phyloP scores from a whole-genome alignment of 1,139 yeast genomes.

The Candida mesenterica region DNA sequence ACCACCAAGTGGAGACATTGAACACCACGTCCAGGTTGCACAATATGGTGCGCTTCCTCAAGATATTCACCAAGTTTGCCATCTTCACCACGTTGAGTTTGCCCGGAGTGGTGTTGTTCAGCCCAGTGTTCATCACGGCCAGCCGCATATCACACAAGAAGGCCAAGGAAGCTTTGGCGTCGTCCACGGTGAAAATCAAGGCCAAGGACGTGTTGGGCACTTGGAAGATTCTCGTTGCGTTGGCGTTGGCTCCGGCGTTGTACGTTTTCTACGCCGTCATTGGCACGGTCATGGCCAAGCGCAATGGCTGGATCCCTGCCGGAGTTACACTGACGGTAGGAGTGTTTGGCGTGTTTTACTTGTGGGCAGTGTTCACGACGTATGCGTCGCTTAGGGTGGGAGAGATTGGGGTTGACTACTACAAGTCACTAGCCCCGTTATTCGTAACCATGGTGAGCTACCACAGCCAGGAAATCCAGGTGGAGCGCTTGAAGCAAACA shows the following conservation, averaged over 20 bases:
- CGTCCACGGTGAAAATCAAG: constrained; percentile 82
- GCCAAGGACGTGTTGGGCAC: constrained; percentile 71
- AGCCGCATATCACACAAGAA: constrained; percentile 68
- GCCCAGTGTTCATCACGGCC: constrained; percentile 85
- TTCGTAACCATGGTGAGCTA: constrained; percentile 40
- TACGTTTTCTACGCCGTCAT: constrained; percentile 42
- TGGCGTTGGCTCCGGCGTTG: constrained; percentile 43
- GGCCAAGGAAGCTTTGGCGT: constrained; percentile 79
- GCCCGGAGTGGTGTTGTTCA: constrained; percentile 81
- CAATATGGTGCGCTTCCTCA: constrained; percentile 47
- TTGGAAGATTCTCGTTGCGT: constrained; percentile 46
- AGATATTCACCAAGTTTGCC: constrained; percentile 53
- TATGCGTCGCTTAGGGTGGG: constrained; percentile 43
- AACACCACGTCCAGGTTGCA: constrained; percentile 44
- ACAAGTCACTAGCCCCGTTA: constrained; percentile 38
- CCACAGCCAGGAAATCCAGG: constrained; percentile 34
- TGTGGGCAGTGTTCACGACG: constrained; percentile 43
- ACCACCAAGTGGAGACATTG: constrained; percentile 82
- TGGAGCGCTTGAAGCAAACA: constrained; percentile 53
- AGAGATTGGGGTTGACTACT: constrained; percentile 43
- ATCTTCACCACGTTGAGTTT: constrained; percentile 62
- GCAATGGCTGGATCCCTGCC: constrained; percentile 12
- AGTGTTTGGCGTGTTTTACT: constrained; percentile 34
- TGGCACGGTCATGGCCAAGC: constrained; percentile 33
- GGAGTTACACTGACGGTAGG: constrained; percentile 8